phyloP scores from a whole-genome alignment of 306 rosid genomes.

The Senna tora region DNA sequence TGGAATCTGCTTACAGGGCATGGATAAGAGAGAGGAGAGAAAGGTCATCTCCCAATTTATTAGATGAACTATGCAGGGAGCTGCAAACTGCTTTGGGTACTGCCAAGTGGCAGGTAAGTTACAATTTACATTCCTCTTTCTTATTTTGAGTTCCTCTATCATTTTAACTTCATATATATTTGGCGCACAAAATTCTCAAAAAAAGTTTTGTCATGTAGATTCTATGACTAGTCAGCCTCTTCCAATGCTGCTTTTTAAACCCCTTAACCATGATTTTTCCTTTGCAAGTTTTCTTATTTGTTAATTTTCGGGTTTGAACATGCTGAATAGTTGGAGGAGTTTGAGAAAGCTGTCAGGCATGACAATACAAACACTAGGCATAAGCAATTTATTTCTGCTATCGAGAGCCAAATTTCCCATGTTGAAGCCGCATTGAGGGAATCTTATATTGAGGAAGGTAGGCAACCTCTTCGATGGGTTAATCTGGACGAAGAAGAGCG shows the following conservation, averaged over 20 bases:
- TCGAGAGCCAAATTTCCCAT: constrained; percentile 75
- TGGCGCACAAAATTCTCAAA: not conserved
- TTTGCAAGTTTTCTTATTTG: not conserved
- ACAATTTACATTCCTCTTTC: constrained; percentile 4
- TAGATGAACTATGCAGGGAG: constrained; percentile 78
- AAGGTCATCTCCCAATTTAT: constrained; percentile 44
- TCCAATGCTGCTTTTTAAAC: constrained; percentile 4
- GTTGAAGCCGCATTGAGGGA: constrained; percentile 73
- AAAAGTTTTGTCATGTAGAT: constrained; percentile 25
- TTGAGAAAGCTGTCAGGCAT: constrained; percentile 82
- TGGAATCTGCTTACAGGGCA: constrained; percentile 86
- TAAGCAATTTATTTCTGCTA: constrained; percentile 79
- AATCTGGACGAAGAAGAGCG: constrained; percentile 80
- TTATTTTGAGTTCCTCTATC: constrained; percentile 6
- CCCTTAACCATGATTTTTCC: constrained; percentile 22
- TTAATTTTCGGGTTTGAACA: constrained; percentile 38
- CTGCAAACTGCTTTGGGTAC: constrained; percentile 95
- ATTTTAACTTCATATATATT: not conserved
- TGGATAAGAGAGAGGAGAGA: constrained; percentile 82
- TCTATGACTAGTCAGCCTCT: constrained; percentile 29
- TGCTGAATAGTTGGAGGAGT: constrained; percentile 80
- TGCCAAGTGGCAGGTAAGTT: constrained; percentile 94
- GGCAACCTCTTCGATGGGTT: constrained; percentile 84
- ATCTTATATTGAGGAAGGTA: constrained; percentile 68
- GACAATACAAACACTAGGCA: constrained; percentile 70